Evolutionary conservation across 2,329 filamentous ascomycete species (phyloP).

Genomic region (Sporothrix sp.): DNA sequence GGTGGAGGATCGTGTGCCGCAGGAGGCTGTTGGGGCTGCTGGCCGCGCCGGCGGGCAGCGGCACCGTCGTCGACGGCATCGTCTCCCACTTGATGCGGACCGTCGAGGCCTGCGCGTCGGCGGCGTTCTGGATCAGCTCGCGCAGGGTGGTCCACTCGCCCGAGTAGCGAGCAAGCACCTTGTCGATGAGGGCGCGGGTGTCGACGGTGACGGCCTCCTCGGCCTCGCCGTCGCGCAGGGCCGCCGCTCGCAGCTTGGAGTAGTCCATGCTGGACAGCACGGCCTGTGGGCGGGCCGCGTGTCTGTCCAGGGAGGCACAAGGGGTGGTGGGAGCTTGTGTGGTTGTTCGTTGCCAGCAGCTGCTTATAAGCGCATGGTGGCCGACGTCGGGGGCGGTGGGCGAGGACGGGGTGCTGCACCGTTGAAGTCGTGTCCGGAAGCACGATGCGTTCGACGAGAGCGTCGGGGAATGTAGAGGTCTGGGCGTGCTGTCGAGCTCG

Average conservation of each 20-base stretch:
- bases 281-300: not conserved
- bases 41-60: constrained; percentile 41
- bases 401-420: too few relatives aligned
- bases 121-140: constrained; percentile 97
- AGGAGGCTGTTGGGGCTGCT: constrained; percentile 35
- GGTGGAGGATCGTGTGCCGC: constrained; percentile 74
- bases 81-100: constrained; percentile 92
- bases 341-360: not conserved
- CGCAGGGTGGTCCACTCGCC: constrained; percentile 86
- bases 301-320: not conserved
- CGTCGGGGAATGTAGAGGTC: too few relatives aligned
- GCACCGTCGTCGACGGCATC: constrained; percentile 67
- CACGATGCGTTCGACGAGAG: too few relatives aligned
- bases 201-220: constrained; percentile 98
- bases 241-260: constrained; percentile 71
- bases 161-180: constrained; percentile 90
- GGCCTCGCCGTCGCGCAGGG: constrained; percentile 74
- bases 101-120: constrained; percentile 82
- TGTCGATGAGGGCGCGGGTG: constrained; percentile 92
- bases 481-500: too few relatives aligned
- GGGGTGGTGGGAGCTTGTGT: not conserved
- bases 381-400: too few relatives aligned
- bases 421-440: too few relatives aligned
- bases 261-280: constrained; percentile 49
- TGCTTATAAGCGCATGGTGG: not conserved